Evolutionary conservation across 371 early-diverging fungal genomes (phyloP).

Genomic region (Haplosporangium sp.): DNA sequence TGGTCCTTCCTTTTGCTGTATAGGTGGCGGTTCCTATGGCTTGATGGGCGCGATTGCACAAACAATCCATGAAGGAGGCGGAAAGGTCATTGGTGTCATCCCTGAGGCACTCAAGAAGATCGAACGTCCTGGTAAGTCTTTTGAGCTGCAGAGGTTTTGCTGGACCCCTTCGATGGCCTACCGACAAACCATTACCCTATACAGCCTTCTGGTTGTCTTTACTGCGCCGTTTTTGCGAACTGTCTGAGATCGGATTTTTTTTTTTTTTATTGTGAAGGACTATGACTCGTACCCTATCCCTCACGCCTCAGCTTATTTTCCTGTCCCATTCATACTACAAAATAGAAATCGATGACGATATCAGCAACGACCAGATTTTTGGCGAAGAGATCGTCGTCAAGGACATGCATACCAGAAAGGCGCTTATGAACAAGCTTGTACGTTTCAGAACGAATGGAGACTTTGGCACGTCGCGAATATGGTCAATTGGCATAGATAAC

Average conservation of each 20-base stretch:
- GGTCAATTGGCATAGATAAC: no score
- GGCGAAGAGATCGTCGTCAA: constrained; percentile 75
- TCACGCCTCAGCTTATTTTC: background rate
- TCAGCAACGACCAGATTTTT: constrained; percentile 52
- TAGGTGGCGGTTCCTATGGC: constrained; percentile 82
- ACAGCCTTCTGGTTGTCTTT: background rate
- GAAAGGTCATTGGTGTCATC: constrained; percentile 74
- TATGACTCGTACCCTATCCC: background rate
- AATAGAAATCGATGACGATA: constrained; percentile 31
- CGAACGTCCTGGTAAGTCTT: constrained; percentile 48
- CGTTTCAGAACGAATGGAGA: background rate
- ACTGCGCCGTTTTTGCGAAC: background rate
- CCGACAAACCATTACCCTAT: background rate
- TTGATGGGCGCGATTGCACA: constrained; percentile 86
- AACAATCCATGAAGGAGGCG: constrained; percentile 65
- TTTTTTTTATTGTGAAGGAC: background rate
- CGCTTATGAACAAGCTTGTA: constrained; percentile 75
- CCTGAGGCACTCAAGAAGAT: constrained; percentile 73
- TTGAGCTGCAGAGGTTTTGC: background rate
- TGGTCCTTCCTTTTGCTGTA: background rate
- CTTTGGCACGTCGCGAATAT: no score
- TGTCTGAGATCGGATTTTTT: background rate
- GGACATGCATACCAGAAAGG: constrained; percentile 89
- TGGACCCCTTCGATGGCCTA: background rate
- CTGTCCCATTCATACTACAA: background rate